Conservation (phyloP, 768 basidiomycete genomes). For the Phlebiopsis flavidoalba region DNA sequence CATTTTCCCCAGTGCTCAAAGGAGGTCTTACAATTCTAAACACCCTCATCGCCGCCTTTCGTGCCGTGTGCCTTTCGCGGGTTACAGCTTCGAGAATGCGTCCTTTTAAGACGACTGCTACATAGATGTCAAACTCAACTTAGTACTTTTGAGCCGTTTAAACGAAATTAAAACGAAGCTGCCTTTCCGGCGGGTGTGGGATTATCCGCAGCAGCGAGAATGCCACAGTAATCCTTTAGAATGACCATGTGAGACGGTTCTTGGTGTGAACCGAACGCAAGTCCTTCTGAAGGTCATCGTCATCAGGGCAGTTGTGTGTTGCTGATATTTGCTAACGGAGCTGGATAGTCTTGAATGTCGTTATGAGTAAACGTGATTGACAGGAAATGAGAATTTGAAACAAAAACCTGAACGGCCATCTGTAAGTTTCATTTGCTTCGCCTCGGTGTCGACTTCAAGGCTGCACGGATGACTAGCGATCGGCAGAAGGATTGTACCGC, state of each 20-base stretch:
- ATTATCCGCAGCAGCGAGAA: slow-evolving; percentile 79
- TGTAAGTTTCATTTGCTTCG: slow-evolving; percentile 50
- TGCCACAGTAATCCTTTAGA: slow-evolving; percentile 76
- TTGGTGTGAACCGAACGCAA: slow-evolving; percentile 51
- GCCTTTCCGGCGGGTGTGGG: slow-evolving; percentile 68
- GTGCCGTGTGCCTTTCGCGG: slow-evolving; percentile 75
- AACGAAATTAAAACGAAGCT: slow-evolving; percentile 68
- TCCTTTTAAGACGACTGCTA: slow-evolving; percentile 56
- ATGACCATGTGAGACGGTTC: slow-evolving; percentile 49
- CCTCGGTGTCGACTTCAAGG: slow-evolving; percentile 67
- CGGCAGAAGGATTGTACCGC: slow-evolving; percentile 75
- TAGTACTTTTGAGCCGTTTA: slow-evolving; percentile 66
- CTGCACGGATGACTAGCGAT: slow-evolving; percentile 64
- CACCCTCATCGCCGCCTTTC: slow-evolving; percentile 78
- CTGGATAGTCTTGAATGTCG: slow-evolving; percentile 48
- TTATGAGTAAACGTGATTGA: neutral
- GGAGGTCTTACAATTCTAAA: slow-evolving; percentile 78
- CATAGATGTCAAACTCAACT: slow-evolving; percentile 79
- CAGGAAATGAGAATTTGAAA: neutral
- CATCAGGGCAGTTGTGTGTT: slow-evolving; percentile 61
- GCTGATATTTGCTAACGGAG: slow-evolving; percentile 60
- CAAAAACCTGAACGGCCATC: slow-evolving; percentile 65
- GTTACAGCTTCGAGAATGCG: slow-evolving; percentile 74
- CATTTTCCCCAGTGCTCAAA: slow-evolving; percentile 80
- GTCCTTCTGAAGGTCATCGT: slow-evolving; percentile 56